Percentiles rank a stretch among this genome's conserved stretches.
Conservation (phyloP, 73 alveolate genomes). For the Tetrahymena elliotti region DNA sequence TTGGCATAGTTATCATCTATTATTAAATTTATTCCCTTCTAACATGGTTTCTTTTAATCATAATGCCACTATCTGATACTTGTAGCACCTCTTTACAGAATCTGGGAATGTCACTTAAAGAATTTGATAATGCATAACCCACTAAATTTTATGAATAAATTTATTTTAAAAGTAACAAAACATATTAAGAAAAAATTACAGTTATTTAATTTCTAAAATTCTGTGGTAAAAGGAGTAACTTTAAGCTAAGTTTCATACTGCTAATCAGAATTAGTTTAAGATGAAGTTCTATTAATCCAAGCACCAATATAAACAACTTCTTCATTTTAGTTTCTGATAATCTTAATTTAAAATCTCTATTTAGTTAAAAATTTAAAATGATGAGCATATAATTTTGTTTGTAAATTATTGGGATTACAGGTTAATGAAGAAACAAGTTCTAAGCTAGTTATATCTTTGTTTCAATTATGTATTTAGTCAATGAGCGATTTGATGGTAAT, state of each 20-base stretch:
- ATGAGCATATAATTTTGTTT: background rate
- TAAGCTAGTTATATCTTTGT: background rate
- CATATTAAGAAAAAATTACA: background rate
- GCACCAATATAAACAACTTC: background rate
- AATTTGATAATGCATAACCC: background rate
- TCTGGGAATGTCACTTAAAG: background rate
- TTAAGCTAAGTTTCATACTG: background rate
- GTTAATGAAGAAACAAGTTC: background rate
- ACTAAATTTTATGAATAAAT: background rate
- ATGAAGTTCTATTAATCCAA: background rate
- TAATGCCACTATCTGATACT: background rate
- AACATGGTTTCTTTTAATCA: background rate
- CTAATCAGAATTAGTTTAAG: background rate
- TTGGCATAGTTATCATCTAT: too few species aligned
- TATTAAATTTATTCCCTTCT: background rate
- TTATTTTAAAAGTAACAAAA: background rate
- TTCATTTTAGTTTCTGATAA: background rate
- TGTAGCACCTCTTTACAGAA: background rate
- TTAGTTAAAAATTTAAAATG: background rate
- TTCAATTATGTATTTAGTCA: background rate
- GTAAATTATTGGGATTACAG: background rate
- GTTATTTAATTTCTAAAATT: background rate
- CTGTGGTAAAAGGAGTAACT: background rate
- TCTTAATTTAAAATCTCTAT: background rate
- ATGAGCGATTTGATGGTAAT: background rate